phyloP scores from a whole-genome alignment of 495 filamentous ascomycete genomes.

The Lindgomyces ingoldianus region DNA sequence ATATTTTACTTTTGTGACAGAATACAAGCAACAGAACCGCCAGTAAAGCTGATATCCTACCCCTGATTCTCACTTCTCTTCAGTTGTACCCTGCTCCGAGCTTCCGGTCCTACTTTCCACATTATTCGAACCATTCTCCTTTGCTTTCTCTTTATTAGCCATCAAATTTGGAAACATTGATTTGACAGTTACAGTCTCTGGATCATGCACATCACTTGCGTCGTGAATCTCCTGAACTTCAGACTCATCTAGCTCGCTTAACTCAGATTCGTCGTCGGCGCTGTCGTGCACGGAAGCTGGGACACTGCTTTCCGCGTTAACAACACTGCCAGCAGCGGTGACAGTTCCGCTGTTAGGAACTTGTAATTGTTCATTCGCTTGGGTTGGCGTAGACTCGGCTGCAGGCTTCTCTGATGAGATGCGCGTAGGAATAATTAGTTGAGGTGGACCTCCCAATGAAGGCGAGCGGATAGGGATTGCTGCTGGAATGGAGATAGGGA shows the following conservation, averaged over 20 bases:
- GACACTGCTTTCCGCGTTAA: conserved; percentile 22
- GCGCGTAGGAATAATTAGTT: conserved; percentile 4
- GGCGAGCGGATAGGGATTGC: conserved; percentile 34
- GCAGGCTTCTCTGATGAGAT: conserved; percentile 10
- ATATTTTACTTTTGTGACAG: background rate
- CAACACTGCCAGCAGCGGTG: conserved; percentile 11
- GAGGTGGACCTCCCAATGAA: background rate
- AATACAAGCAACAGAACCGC: background rate
- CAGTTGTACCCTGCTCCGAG: background rate
- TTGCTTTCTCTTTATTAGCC: conserved; percentile 16
- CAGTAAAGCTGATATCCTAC: background rate
- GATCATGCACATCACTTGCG: background rate
- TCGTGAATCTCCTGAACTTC: conserved; percentile 27
- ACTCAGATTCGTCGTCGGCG: conserved; percentile 39
- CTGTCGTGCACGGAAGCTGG: conserved; percentile 34
- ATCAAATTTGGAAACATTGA: conserved; percentile 14
- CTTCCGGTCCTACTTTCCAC: background rate
- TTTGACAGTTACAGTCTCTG: background rate
- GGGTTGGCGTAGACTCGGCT: background rate
- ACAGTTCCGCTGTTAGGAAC: conserved; percentile 14
- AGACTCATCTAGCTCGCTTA: conserved; percentile 37
- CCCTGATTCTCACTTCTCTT: background rate
- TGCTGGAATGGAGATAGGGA: conserved; percentile 6
- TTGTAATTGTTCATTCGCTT: conserved; percentile 15
- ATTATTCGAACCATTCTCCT: background rate